Conservation (phyloP, 768 basidiomycete genomes). For the Coprinopsis cinerea region DNA sequence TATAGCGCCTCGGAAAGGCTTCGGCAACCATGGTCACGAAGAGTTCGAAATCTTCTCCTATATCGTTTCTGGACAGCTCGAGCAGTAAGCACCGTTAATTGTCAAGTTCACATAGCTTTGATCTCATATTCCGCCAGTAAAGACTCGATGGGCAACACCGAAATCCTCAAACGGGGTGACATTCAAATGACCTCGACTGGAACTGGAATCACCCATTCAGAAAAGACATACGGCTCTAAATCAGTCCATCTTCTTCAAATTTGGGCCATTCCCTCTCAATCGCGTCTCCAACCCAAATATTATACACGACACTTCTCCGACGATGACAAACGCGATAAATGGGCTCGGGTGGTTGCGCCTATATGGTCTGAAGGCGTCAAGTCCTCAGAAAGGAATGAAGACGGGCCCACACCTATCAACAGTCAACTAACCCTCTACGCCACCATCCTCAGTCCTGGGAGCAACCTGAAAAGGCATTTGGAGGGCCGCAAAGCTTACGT, state of each 20-base stretch:
- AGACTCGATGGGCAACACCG: conserved; percentile 89
- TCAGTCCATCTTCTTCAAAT: conserved; percentile 48
- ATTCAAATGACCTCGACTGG: conserved; percentile 90
- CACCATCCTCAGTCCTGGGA: conserved; percentile 55
- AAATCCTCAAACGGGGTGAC: conserved; percentile 84
- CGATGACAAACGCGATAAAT: conserved; percentile 69
- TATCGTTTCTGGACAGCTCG: conserved; percentile 69
- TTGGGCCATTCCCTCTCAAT: conserved; percentile 39
- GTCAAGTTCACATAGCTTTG: too few species aligned
- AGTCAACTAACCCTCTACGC: conserved; percentile 68
- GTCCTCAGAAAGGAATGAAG: conserved; percentile 50
- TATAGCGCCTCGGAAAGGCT: conserved; percentile 71
- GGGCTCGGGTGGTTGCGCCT: conserved; percentile 75
- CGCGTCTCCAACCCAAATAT: conserved; percentile 65
- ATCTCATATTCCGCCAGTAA: too few species aligned
- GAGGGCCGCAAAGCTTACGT: conserved; percentile 64
- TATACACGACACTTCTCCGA: conserved; percentile 86
- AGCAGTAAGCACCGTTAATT: conserved; percentile 59
- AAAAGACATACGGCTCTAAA: conserved; percentile 38
- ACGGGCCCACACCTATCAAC: conserved; percentile 79
- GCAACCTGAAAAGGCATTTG: conserved; percentile 49
- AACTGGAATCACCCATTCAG: conserved; percentile 83
- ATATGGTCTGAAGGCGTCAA: conserved; percentile 49
- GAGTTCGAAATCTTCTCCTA: conserved; percentile 94
- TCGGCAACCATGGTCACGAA: conserved; percentile 77